These are phyloP conservation scores for Ceratonia siliqua DNA, from an alignment of 306 rosid genomes.

Conservation along the genomic window DNA sequence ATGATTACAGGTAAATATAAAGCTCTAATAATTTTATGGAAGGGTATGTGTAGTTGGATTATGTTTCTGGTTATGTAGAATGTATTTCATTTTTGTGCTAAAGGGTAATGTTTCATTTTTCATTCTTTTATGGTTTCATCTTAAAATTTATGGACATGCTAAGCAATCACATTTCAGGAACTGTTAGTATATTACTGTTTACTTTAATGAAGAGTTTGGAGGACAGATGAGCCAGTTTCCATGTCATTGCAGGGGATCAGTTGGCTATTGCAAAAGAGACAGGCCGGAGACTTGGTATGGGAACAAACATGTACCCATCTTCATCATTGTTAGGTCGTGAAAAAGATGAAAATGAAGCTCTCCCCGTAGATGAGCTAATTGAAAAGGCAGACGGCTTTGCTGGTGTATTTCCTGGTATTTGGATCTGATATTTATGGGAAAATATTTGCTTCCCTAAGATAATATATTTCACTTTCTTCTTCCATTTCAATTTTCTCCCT, in stretches of 20 bases:
- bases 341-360: constrained; percentile 68
- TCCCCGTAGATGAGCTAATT: constrained; percentile 78
- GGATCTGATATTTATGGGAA: neutral
- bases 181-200: neutral
- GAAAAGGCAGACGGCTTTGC: constrained; percentile 94
- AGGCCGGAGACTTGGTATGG: constrained; percentile 90
- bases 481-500: constrained; percentile 14
- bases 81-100: constrained; percentile 2
- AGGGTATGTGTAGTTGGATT: neutral
- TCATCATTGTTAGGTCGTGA: constrained; percentile 73
- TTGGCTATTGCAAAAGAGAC: constrained; percentile 90
- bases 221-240: constrained; percentile 20
- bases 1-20: constrained; percentile 76
- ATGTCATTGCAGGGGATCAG: constrained; percentile 65
- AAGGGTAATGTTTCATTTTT: neutral
- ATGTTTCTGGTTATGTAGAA: constrained; percentile 16
- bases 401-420: constrained; percentile 83
- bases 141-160: neutral
- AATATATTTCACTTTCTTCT: neutral
- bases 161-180: neutral
- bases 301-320: constrained; percentile 92
- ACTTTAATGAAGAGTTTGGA: constrained; percentile 16
- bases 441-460: constrained; percentile 1
- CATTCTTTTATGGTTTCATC: neutral
- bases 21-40: neutral